Evolutionary conservation across 1,284 basidiomycete genomes (phyloP).

Genomic region (Cutaneotrichosporon sp.): DNA sequence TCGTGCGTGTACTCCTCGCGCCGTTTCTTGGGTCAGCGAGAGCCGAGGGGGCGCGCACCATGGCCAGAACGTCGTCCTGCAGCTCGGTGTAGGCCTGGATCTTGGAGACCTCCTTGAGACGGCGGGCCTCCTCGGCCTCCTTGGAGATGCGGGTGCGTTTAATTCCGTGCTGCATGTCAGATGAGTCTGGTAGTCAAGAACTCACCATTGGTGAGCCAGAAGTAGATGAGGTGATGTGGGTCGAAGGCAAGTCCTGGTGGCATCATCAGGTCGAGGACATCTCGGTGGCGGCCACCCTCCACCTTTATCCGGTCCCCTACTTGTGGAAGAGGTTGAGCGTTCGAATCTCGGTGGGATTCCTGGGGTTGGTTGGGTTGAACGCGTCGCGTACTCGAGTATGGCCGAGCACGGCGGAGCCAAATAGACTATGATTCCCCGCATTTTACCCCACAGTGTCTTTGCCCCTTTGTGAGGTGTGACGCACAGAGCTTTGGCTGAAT

Average conservation of each 20-base stretch:
- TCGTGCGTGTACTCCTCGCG: conserved; percentile 65
- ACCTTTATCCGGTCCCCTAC: background rate
- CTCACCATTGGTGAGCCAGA: no score
- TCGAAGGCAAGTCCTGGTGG: no score
- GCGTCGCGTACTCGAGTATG: no score
- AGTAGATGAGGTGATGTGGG: no score
- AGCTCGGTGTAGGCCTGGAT: conserved; percentile 74
- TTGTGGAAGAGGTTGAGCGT: no score
- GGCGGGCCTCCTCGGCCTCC: conserved; percentile 67
- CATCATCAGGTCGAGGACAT: no score
- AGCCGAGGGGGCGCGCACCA: conserved; percentile 62
- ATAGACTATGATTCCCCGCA: background rate
- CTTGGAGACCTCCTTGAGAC: conserved; percentile 68
- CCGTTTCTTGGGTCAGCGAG: no score
- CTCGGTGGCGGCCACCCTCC: no score
- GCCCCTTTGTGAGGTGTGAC: no score
- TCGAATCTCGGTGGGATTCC: no score
- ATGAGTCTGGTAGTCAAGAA: no score
- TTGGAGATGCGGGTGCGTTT: conserved; percentile 66
- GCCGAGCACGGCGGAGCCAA: no score
- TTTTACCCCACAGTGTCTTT: background rate
- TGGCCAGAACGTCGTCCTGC: conserved; percentile 64
- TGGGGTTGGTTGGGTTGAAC: background rate
- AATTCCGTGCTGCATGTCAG: conserved; percentile 64
- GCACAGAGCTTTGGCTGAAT: background rate